Conservation (phyloP, 805 yeast genomes). For the Metschnikowia drakensbergensis region DNA sequence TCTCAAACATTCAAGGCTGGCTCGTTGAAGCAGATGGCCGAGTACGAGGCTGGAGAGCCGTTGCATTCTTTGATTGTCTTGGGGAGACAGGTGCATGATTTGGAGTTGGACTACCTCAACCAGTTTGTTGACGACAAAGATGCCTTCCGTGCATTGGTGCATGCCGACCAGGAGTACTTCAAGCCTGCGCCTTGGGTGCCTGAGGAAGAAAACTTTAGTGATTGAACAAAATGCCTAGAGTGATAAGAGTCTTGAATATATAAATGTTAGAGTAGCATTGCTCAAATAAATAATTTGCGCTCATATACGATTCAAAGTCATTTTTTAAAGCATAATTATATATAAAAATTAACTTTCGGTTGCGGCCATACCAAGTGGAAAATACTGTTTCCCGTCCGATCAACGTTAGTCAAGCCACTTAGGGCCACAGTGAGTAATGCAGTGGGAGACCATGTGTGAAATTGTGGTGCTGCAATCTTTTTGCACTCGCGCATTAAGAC, state of each 20-base stretch:
- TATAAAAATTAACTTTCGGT: slow-evolving; percentile 2
- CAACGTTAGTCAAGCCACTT: slow-evolving; percentile 9
- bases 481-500: background rate
- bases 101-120: slow-evolving; percentile 80
- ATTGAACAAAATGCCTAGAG: background rate
- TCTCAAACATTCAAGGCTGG: slow-evolving; percentile 80
- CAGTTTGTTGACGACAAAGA: slow-evolving; percentile 67
- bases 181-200: slow-evolving; percentile 70
- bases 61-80: slow-evolving; percentile 85
- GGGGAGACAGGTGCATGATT: slow-evolving; percentile 91
- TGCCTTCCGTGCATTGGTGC: slow-evolving; percentile 40
- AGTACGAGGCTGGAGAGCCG: slow-evolving; percentile 91
- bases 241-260: too few species aligned
- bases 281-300: too few species aligned
- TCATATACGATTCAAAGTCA: too few species aligned
- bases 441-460: slow-evolving; percentile 13
- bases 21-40: slow-evolving; percentile 69
- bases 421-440: slow-evolving; percentile 11
- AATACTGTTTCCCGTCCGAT: slow-evolving; percentile 12
- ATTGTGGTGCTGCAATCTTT: slow-evolving; percentile 11
- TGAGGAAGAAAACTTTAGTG: slow-evolving; percentile 23
- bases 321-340: background rate
- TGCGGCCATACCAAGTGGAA: slow-evolving; percentile 11
- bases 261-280: too few species aligned
- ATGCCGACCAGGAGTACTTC: slow-evolving; percentile 61